A percentile compares a stretch with the other conserved stretches of the same genome.
phyloP scores from a whole-genome alignment of 495 filamentous ascomycete genomes.

The Talaromyces stipitatus region DNA sequence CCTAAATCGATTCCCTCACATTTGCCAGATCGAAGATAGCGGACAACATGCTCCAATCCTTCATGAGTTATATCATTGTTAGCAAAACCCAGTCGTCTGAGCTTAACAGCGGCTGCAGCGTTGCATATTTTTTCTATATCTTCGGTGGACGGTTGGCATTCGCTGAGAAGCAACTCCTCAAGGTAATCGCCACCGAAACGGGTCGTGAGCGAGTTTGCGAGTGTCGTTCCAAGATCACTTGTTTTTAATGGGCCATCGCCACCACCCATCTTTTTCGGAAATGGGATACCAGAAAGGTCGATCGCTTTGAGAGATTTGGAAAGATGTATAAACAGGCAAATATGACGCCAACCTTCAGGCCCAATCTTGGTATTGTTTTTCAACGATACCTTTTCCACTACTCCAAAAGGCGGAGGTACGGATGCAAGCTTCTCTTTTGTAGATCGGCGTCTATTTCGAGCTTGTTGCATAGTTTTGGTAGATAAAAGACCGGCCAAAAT shows the following conservation, averaged over 20 bases:
- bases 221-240: slow-evolving; percentile 47
- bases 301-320: slow-evolving; percentile 78
- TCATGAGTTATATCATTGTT: slow-evolving; percentile 68
- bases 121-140: slow-evolving; percentile 68
- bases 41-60: slow-evolving; percentile 66
- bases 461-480: slow-evolving; percentile 57
- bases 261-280: slow-evolving; percentile 44
- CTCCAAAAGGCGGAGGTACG: slow-evolving; percentile 38
- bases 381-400: slow-evolving; percentile 80
- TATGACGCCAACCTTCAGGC: slow-evolving; percentile 82
- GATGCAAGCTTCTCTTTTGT: slow-evolving; percentile 22
- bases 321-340: slow-evolving; percentile 83
- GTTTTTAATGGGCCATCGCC: slow-evolving; percentile 9
- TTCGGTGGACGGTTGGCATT: slow-evolving; percentile 62
- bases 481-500: slow-evolving; percentile 82
- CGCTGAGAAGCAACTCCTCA: slow-evolving; percentile 75
- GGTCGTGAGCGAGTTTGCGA: slow-evolving; percentile 68
- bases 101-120: slow-evolving; percentile 63
- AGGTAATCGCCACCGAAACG: slow-evolving; percentile 67
- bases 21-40: slow-evolving; percentile 61
- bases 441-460: slow-evolving; percentile 30
- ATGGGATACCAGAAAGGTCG: slow-evolving; percentile 79
- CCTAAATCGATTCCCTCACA: slow-evolving; percentile 93
- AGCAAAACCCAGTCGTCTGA: slow-evolving; percentile 72
- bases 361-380: slow-evolving; percentile 84